These are phyloP conservation scores for Stellera chamaejasme DNA, from an alignment of 345 rosid genomes.

Conservation along the genomic window DNA sequence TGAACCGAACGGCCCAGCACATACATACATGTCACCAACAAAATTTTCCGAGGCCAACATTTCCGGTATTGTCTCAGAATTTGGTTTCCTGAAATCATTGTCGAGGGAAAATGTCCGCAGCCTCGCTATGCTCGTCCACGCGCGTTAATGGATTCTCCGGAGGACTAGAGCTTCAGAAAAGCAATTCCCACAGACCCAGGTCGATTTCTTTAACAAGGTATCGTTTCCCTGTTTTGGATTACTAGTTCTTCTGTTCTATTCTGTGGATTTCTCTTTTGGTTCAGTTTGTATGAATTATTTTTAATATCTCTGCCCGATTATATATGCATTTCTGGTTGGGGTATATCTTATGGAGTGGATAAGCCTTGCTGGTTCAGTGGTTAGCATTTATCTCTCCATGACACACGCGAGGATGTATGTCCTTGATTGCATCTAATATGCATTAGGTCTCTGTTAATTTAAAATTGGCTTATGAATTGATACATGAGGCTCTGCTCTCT, in stretches of 20 bases:
- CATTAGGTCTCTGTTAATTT: background rate
- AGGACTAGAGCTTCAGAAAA: constrained; percentile 33
- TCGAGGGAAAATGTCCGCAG: constrained; percentile 32
- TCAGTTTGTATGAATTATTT: background rate
- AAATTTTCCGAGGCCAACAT: constrained; percentile 2
- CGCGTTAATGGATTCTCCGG: constrained; percentile 52
- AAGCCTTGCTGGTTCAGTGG: background rate
- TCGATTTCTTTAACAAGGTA: constrained; percentile 39
- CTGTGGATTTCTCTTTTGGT: background rate
- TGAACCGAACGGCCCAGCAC: constrained; percentile 14
- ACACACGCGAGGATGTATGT: background rate
- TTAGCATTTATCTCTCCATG: background rate
- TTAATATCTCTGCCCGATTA: background rate
- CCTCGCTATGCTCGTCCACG: constrained; percentile 53
- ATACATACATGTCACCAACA: constrained; percentile 26
- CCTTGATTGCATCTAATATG: constrained; percentile 2
- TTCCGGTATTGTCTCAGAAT: background rate
- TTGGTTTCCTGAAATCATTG: constrained; percentile 14
- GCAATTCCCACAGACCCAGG: constrained; percentile 26
- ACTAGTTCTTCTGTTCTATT: background rate
- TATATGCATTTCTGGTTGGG: background rate
- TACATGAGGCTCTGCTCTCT: background rate
- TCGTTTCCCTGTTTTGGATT: background rate
- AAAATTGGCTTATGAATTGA: background rate
- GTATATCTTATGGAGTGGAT: background rate